Percentiles rank a stretch among this genome's conserved stretches.
Evolutionary conservation across 306 rosid genomes (phyloP).

Genomic region (Dryas alaskensis): DNA sequence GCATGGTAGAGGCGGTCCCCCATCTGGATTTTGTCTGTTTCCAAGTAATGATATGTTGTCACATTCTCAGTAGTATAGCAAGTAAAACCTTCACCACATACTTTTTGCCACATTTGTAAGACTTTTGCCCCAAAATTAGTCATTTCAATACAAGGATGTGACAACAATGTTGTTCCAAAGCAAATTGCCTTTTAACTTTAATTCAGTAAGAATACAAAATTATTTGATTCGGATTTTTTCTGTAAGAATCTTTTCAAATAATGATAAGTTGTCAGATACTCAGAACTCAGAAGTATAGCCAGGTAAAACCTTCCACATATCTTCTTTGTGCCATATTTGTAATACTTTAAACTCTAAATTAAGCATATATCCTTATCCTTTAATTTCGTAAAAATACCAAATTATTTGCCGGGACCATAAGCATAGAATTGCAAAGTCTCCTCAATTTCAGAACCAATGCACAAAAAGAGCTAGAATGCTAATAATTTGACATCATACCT

Average conservation of each 20-base stretch:
- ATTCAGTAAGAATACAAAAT: background rate
- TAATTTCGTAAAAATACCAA: background rate
- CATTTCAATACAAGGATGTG: background rate
- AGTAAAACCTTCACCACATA: background rate
- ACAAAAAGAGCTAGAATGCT: constrained; percentile 2
- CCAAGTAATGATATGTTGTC: background rate
- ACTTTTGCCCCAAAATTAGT: background rate
- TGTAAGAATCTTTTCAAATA: no score
- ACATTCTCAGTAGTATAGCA: background rate
- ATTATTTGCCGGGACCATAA: background rate
- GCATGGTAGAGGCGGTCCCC: constrained; percentile 12
- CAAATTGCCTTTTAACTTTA: background rate
- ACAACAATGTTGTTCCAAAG: background rate
- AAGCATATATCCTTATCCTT: background rate
- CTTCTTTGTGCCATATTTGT: background rate
- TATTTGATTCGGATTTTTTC: background rate
- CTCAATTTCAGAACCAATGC: constrained; percentile 4
- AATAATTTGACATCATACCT: constrained; percentile 42
- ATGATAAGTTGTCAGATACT: no score
- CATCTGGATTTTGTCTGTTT: constrained; percentile 4
- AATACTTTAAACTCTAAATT: background rate
- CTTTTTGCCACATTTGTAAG: background rate
- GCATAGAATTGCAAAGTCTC: background rate
- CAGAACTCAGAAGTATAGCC: no score
- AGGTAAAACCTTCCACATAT: background rate